A percentile compares a stretch with the other conserved stretches of the same genome.
Evolutionary conservation across 228 moss, liverwort and hornwort species (phyloP).

Genomic region (Sphagnum fallax): DNA sequence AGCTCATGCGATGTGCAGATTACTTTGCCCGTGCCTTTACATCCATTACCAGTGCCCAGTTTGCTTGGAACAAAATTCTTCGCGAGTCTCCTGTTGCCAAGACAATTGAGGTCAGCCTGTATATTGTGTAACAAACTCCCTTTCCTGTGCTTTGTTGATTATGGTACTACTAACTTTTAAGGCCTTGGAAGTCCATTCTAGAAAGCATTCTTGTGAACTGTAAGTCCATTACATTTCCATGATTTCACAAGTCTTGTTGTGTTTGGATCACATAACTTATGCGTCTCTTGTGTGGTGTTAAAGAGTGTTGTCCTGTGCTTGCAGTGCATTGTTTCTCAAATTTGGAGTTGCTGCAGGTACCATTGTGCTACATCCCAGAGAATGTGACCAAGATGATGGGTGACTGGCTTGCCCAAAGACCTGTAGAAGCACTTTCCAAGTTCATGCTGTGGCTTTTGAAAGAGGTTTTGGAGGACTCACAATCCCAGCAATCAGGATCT

Average conservation of each 20-base stretch:
- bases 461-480: constrained; percentile 57
- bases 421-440: constrained; percentile 73
- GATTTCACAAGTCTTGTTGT: no score
- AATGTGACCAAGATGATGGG: constrained; percentile 52
- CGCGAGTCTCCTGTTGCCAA: constrained; percentile 71
- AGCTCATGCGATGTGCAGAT: constrained; percentile 88
- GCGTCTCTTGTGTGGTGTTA: no score
- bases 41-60: constrained; percentile 68
- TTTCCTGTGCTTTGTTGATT: not conserved
- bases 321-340: not conserved
- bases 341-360: constrained; percentile 49
- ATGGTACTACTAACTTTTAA: not conserved
- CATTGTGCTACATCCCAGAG: constrained; percentile 69
- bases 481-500: constrained; percentile 11
- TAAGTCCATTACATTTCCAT: no score
- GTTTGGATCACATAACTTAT: not conserved
- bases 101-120: constrained; percentile 53
- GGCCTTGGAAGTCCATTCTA: not conserved
- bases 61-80: constrained; percentile 83
- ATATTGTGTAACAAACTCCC: not conserved
- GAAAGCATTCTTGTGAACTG: no score
- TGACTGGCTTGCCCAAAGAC: constrained; percentile 73
- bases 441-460: constrained; percentile 74
- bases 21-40: constrained; percentile 74
- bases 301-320: no score